These are phyloP conservation scores for Quillaja saponaria DNA, from an alignment of 306 rosid species.

Conservation along the genomic window DNA sequence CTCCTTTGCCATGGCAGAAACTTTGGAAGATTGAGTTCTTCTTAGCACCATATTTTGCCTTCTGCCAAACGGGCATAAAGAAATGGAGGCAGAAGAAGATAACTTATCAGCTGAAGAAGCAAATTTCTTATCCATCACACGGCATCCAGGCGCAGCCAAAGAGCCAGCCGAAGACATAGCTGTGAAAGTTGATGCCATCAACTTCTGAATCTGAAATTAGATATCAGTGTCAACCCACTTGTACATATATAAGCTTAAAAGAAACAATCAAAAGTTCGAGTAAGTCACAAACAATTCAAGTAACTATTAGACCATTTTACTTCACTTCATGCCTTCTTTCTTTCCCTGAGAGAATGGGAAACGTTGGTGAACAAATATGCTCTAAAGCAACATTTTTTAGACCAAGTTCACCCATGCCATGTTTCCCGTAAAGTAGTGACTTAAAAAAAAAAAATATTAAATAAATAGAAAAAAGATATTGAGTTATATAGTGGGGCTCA, in stretches of 20 bases:
- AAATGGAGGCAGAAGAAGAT: slow-evolving; percentile 67
- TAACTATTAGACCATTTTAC: too few species aligned
- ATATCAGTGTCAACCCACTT: neutral
- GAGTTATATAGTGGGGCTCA: too few species aligned
- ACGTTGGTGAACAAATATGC: too few species aligned
- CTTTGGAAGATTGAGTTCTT: slow-evolving; percentile 45
- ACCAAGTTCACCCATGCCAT: too few species aligned
- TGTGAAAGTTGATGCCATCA: slow-evolving; percentile 81
- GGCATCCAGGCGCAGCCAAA: slow-evolving; percentile 51
- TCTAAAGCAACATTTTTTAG: too few species aligned
- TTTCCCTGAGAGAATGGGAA: too few species aligned
- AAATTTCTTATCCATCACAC: slow-evolving; percentile 40
- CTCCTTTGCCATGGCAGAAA: slow-evolving; percentile 95
- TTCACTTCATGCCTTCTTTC: too few species aligned
- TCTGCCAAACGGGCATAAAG: slow-evolving; percentile 54
- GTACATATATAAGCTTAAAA: neutral
- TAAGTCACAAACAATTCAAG: neutral
- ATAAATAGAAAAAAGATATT: too few species aligned
- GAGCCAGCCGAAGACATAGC: slow-evolving; percentile 61
- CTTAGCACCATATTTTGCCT: slow-evolving; percentile 40
- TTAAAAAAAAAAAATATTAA: too few species aligned
- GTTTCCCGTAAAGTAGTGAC: too few species aligned
- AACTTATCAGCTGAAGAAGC: slow-evolving; percentile 36
- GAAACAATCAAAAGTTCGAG: neutral
- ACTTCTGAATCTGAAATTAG: neutral